Percentiles rank a stretch among this genome's conserved stretches.
Evolutionary conservation across 495 filamentous ascomycete species (phyloP).

Genomic region (Penicillium psychrofluorescens): DNA sequence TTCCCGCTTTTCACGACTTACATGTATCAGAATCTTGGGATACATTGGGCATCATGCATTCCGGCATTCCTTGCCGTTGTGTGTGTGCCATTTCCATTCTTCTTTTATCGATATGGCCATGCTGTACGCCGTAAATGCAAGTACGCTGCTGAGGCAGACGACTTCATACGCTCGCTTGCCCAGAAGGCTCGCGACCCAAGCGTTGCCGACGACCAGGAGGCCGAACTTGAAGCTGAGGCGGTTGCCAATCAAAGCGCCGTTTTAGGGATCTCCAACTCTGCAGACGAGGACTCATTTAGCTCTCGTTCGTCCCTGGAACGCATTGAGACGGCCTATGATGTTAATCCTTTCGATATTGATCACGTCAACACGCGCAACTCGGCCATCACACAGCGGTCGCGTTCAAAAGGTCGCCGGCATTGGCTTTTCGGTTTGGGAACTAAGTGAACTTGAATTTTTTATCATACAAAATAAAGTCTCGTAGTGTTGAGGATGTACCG

Average conservation of each 20-base stretch:
- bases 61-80: slow-evolving; percentile 60
- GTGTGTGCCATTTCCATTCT: slow-evolving; percentile 61
- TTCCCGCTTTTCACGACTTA: slow-evolving; percentile 68
- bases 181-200: slow-evolving; percentile 3
- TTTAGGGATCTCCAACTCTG: neutral
- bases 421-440: slow-evolving; percentile 4
- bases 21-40: slow-evolving; percentile 61
- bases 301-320: slow-evolving; percentile 6
- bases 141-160: slow-evolving; percentile 56
- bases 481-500: too few relatives aligned
- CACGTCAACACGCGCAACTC: slow-evolving; percentile 22
- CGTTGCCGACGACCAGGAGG: neutral
- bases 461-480: neutral
- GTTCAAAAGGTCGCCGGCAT: slow-evolving; percentile 1
- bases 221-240: neutral
- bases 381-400: slow-evolving; percentile 16
- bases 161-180: slow-evolving; percentile 14
- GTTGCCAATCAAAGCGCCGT: neutral
- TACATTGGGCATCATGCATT: slow-evolving; percentile 66
- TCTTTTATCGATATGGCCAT: slow-evolving; percentile 61
- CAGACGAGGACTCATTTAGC: neutral
- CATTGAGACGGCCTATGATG: slow-evolving; percentile 11
- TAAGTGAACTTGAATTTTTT: neutral
- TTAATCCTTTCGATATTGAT: slow-evolving; percentile 22
- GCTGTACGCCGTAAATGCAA: slow-evolving; percentile 55